These are phyloP conservation scores for Malus hybrid DNA, from an alignment of 331 rosid genomes.

Conservation along the genomic window DNA sequence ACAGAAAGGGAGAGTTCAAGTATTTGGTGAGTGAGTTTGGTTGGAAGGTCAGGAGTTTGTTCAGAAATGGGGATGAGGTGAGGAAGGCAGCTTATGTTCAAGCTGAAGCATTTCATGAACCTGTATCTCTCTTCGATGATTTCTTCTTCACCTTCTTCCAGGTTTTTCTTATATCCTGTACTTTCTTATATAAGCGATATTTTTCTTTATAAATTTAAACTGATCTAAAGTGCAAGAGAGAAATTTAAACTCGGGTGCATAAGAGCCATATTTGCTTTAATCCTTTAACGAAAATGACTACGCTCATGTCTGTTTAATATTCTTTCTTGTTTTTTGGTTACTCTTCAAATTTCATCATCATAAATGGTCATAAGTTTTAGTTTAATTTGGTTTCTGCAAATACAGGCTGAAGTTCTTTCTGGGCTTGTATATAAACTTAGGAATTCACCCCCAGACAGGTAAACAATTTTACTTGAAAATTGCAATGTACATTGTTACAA, in stretches of 20 bases:
- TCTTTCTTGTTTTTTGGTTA: too few species aligned
- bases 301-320: not conserved
- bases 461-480: slow-evolving; percentile 6
- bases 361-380: too few species aligned
- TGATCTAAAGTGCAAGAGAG: too few species aligned
- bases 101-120: slow-evolving; percentile 77
- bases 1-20: slow-evolving; percentile 11
- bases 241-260: too few species aligned
- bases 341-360: too few species aligned
- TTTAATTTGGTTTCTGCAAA: not conserved
- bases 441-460: slow-evolving; percentile 62
- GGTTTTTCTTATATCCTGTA: slow-evolving; percentile 25
- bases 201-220: not conserved
- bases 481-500: not conserved
- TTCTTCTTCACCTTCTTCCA: slow-evolving; percentile 67
- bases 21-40: slow-evolving; percentile 56
- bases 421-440: slow-evolving; percentile 73
- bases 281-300: not conserved
- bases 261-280: too few species aligned
- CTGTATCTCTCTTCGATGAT: slow-evolving; percentile 50
- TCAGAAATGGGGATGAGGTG: slow-evolving; percentile 51
- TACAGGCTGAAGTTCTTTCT: slow-evolving; percentile 78
- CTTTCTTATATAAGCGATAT: not conserved
- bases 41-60: slow-evolving; percentile 68
- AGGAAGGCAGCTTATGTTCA: slow-evolving; percentile 53